Percentiles rank a stretch among this genome's conserved stretches.
Evolutionary conservation across 495 filamentous ascomycete species (phyloP).

Genomic region (Trichoderma erinaceum): DNA sequence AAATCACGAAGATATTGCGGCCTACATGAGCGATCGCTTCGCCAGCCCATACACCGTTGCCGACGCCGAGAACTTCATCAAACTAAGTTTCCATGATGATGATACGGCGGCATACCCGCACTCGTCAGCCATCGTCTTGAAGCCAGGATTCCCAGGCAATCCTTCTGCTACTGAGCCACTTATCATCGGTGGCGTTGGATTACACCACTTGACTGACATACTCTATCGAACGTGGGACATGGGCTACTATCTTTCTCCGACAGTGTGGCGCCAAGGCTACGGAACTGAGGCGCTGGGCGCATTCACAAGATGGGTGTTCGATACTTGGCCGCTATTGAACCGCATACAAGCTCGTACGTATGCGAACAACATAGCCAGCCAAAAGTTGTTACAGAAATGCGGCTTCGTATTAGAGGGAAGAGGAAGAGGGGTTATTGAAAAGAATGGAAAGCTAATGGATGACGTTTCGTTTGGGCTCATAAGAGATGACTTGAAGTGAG

Average conservation of each 20-base stretch:
- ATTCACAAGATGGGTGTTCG: slow-evolving; percentile 33
- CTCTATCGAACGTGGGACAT: slow-evolving; percentile 32
- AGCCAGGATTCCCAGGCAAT: not conserved
- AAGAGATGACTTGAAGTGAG: slow-evolving; percentile 27
- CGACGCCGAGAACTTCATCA: slow-evolving; percentile 19
- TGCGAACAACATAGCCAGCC: slow-evolving; percentile 29
- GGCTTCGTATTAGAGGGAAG: slow-evolving; percentile 36
- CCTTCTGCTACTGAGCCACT: slow-evolving; percentile 19
- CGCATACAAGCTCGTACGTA: slow-evolving; percentile 32
- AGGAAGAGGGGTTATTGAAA: slow-evolving; percentile 30
- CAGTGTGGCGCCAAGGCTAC: slow-evolving; percentile 35
- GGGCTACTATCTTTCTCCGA: slow-evolving; percentile 35
- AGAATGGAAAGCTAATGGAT: slow-evolving; percentile 30
- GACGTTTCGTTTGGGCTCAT: slow-evolving; percentile 28
- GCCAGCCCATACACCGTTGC: slow-evolving; percentile 33
- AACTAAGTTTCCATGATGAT: not conserved
- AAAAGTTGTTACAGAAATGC: slow-evolving; percentile 28
- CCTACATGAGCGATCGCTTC: slow-evolving; percentile 33
- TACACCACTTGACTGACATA: slow-evolving; percentile 24
- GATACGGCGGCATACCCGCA: slow-evolving; percentile 10
- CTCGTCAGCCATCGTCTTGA: slow-evolving; percentile 30
- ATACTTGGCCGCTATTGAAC: slow-evolving; percentile 24
- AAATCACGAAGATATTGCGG: slow-evolving; percentile 28
- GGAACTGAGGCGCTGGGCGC: slow-evolving; percentile 25
- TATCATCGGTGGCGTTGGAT: slow-evolving; percentile 30